Evolutionary conservation across 495 filamentous ascomycete species (phyloP).

Genomic region (Clavariopsis aquatica): DNA sequence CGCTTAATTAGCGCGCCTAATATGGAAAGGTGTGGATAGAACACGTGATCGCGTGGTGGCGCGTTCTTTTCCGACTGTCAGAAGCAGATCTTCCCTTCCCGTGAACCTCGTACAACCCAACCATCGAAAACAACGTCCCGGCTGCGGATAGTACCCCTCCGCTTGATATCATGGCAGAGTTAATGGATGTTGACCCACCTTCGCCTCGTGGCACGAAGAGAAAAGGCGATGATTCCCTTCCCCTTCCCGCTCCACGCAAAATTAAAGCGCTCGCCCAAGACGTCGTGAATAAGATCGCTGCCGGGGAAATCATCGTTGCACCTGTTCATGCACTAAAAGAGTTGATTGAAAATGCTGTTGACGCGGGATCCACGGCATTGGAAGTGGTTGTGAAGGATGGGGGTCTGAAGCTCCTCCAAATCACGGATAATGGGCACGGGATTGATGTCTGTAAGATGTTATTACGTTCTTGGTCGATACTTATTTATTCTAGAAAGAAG

Average conservation of each 20-base stretch:
- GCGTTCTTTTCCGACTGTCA: background rate
- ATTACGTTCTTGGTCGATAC: background rate
- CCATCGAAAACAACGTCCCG: background rate
- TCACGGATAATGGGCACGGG: slow-evolving; percentile 96
- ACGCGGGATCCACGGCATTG: slow-evolving; percentile 88
- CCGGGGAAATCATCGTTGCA: slow-evolving; percentile 98
- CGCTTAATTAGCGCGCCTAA: background rate
- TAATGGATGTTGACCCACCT: slow-evolving; percentile 26
- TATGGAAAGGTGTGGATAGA: background rate
- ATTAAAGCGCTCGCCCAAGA: slow-evolving; percentile 92
- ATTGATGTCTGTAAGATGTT: slow-evolving; percentile 69
- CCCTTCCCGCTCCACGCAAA: slow-evolving; percentile 56
- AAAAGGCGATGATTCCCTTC: slow-evolving; percentile 33
- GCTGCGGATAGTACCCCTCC: background rate
- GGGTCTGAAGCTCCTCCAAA: slow-evolving; percentile 94
- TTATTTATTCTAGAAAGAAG: slow-evolving; percentile 56
- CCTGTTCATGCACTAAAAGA: slow-evolving; percentile 97
- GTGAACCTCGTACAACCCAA: background rate
- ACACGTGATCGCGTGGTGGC: background rate
- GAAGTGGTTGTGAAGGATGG: slow-evolving; percentile 95
- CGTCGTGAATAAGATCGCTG: slow-evolving; percentile 98
- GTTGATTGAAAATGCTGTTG: slow-evolving; percentile 95
- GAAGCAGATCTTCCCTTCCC: background rate
- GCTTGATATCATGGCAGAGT: slow-evolving; percentile 16
- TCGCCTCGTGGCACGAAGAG: slow-evolving; percentile 37